A percentile compares a stretch with the other conserved stretches of the same genome.
These are phyloP conservation scores for Fusarium gaditjirri DNA, from an alignment of 2,329 filamentous ascomycete genomes.

Conservation along the genomic window DNA sequence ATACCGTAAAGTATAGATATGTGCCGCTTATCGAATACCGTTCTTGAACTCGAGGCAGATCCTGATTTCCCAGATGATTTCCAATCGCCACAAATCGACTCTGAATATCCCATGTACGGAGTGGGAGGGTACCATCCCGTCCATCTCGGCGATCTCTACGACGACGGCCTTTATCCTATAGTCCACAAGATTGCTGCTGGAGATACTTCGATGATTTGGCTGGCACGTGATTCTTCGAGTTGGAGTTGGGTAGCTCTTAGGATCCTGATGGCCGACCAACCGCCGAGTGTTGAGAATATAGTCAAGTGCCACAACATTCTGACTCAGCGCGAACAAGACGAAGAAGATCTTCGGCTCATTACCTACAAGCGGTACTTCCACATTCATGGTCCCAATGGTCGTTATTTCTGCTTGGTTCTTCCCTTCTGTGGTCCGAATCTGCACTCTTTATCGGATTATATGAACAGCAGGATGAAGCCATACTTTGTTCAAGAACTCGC, in stretches of 20 bases:
- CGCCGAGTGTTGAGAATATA: background rate
- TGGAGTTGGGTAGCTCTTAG: background rate
- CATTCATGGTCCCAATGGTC: background rate
- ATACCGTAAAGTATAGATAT: rapidly evolving
- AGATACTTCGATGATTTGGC: background rate
- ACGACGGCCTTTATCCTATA: background rate
- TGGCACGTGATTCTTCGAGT: background rate
- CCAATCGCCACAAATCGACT: background rate
- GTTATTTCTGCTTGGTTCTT: background rate
- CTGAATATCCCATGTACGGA: background rate
- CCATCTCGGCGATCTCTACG: background rate
- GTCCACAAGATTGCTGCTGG: background rate
- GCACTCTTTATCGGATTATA: background rate
- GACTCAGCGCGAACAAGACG: rapidly evolving
- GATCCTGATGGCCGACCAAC: background rate
- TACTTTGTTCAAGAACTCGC: background rate
- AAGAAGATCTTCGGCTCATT: background rate
- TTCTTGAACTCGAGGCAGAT: background rate
- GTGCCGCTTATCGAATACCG: background rate
- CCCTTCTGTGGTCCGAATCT: background rate
- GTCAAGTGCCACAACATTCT: background rate
- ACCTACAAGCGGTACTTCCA: background rate
- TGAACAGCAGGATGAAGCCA: background rate
- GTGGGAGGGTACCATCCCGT: background rate
- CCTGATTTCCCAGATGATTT: background rate